Percentiles rank a stretch among this genome's conserved stretches.
These are phyloP conservation scores for Fusarium dlaminii DNA, from an alignment of 2,329 filamentous ascomycete genomes.

Conservation along the genomic window DNA sequence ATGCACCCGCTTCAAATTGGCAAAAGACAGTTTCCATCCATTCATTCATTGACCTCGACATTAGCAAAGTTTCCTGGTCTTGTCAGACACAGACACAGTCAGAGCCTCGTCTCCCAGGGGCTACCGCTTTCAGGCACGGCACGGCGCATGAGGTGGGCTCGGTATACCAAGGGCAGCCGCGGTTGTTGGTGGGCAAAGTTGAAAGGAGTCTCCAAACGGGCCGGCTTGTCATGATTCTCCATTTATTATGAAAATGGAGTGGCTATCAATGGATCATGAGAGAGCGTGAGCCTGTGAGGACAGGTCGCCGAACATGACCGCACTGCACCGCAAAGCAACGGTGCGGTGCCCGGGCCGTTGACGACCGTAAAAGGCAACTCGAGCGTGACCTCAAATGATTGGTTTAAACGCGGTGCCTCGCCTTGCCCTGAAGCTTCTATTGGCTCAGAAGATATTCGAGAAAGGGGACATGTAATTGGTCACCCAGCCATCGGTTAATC, in stretches of 20 bases:
- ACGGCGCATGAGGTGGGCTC: constrained; percentile 19
- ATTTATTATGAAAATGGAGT: constrained; percentile 19
- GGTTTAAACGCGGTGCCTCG: background rate
- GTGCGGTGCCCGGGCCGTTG: constrained; percentile 6
- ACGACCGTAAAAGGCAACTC: constrained; percentile 29
- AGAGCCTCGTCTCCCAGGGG: constrained; percentile 9
- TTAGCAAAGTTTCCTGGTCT: constrained; percentile 4
- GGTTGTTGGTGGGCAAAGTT: constrained; percentile 25
- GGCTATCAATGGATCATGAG: constrained; percentile 11
- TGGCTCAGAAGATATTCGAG: background rate
- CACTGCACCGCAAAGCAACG: background rate
- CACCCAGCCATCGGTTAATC: constrained; percentile 15
- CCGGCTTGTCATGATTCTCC: constrained; percentile 26
- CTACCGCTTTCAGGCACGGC: background rate
- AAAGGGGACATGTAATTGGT: constrained; percentile 1
- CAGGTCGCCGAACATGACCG: constrained; percentile 6
- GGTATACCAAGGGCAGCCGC: constrained; percentile 38
- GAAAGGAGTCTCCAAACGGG: constrained; percentile 24
- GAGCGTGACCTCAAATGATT: constrained; percentile 15
- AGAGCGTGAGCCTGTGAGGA: background rate
- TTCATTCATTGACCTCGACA: background rate
- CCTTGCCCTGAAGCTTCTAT: constrained; percentile 23
- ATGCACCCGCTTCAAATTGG: constrained; percentile 25
- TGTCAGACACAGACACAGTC: background rate
- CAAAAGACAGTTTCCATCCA: constrained; percentile 17